Base-by-base conservation (phyloP, 2,329 filamentous ascomycete species). In the Stachybotrys chartarum region DNA sequence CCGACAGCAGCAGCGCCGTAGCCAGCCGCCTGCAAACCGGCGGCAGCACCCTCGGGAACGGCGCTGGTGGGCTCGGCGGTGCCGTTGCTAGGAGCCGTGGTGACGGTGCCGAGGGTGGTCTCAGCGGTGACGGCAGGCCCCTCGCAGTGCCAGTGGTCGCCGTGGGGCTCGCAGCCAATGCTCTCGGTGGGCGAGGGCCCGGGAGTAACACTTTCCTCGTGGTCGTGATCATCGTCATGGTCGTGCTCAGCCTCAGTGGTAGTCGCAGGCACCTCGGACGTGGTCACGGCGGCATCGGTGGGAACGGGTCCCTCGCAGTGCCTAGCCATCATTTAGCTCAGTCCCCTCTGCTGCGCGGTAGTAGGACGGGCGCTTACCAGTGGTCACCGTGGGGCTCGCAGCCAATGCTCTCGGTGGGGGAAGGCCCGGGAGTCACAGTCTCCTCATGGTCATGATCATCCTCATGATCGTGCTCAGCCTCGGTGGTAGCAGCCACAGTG, bases 71-170 rank as follows among this genome's bases (percentile, higher is more conserved):
- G 49, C 18, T n/a, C 24, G 49, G 49, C 32, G 47, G 47, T 17
- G 16, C 11, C 24, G 11, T 30, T 11, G 49, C 11, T 11, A 16
- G 49, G 24, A 30, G 24, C 32, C 16, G 49, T 31, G 49, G 49
- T 16, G 49, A 51, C 30, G 49, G 49, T 51, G 49, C 30, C 32
- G 49, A 51, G 24, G 30, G 49, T 30, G 49, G 47, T 50, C 18
- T n/a, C 48, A 7, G 10, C 48, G 48, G 48, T 50, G 17, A 10
- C 17, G 48, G 32, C 32, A 30, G 50, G 50, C 7, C 50, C 50
- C 14, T 52, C 50, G 50, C 50, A 52, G 50, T 52, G 50, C 50
- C 50, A 52, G 50, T 52, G 50, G 50, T 52, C 50, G 11, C 50
- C 50, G 50, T 52, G 50, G 32, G 50, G 50, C 35, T 52, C 50